A percentile compares a stretch with the other conserved stretches of the same genome.
Evolutionary conservation across 768 basidiomycete species (phyloP).

Genomic region (Bullera alba): DNA sequence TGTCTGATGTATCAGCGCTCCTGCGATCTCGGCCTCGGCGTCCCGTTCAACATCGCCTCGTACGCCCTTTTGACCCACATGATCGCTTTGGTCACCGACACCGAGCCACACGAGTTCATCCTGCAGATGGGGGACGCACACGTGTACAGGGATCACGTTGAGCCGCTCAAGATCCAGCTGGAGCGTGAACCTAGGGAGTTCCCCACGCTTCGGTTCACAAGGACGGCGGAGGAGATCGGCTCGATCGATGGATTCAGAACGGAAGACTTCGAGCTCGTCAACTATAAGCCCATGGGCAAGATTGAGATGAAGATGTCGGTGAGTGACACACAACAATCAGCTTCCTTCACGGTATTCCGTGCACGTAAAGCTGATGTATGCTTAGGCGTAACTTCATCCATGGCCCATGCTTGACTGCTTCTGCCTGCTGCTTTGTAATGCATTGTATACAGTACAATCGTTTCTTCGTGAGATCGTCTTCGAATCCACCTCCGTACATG

Average conservation of each 20-base stretch:
- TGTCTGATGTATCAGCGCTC: slow-evolving; percentile 98
- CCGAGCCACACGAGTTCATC: slow-evolving; percentile 78
- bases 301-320: slow-evolving; percentile 96
- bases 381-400: background rate
- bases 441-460: too few relatives aligned
- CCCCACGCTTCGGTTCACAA: slow-evolving; percentile 68
- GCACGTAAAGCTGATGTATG: background rate
- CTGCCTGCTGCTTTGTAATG: too few relatives aligned
- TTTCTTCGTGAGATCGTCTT: too few relatives aligned
- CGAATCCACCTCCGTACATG: too few relatives aligned
- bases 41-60: slow-evolving; percentile 98
- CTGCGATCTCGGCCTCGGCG: slow-evolving; percentile 91
- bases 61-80: slow-evolving; percentile 96
- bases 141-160: slow-evolving; percentile 86
- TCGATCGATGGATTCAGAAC: slow-evolving; percentile 74
- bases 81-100: slow-evolving; percentile 86
- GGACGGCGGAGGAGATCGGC: slow-evolving; percentile 52
- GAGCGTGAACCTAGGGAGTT: slow-evolving; percentile 70
- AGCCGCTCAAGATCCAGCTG: slow-evolving; percentile 76
- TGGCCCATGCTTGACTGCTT: background rate
- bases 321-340: slow-evolving; percentile 13
- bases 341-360: background rate
- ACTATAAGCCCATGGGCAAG: slow-evolving; percentile 72
- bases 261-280: slow-evolving; percentile 77
- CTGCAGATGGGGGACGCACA: slow-evolving; percentile 98